Percentiles rank a stretch among this genome's conserved stretches.
Evolutionary conservation across 2,329 filamentous ascomycete species (phyloP).

Genomic region (Curvularia sp.): DNA sequence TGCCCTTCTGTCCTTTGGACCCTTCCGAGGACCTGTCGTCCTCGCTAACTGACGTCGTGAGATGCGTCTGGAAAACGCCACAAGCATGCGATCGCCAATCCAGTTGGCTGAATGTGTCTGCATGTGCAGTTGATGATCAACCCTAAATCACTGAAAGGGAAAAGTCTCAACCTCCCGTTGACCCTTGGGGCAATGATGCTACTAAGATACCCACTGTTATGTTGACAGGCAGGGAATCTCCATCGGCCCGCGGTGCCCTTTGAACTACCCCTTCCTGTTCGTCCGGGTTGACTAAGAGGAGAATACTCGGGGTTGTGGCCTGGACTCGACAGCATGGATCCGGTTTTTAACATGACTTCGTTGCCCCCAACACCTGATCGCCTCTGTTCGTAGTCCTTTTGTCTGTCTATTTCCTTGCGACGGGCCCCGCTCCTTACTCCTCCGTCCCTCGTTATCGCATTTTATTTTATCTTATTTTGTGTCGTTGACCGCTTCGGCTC

Average conservation of each 20-base stretch:
- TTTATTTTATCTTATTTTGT: not conserved
- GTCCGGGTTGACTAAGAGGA: constrained; percentile 9
- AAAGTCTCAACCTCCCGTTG: not conserved
- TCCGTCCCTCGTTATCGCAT: not conserved
- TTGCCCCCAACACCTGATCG: not conserved
- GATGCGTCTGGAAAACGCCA: not conserved
- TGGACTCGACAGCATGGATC: constrained; percentile 10
- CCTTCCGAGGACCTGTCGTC: not conserved
- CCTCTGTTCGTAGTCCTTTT: not conserved
- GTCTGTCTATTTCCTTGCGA: not conserved
- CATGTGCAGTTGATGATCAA: not conserved
- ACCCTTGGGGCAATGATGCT: constrained; percentile 8
- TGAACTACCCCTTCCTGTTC: constrained; percentile 4
- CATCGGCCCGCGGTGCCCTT: constrained; percentile 3
- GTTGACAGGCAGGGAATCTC: constrained; percentile 10
- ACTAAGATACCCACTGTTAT: not conserved
- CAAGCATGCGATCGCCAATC: constrained; percentile 9
- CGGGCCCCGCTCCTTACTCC: constrained; percentile 5
- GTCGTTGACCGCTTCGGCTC: not conserved
- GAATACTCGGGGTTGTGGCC: not conserved
- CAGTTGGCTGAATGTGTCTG: constrained; percentile 1
- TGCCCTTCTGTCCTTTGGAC: not conserved
- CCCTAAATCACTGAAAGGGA: not conserved
- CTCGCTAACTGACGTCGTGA: not conserved
- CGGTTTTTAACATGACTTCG: constrained; percentile 6